Evolutionary conservation across 2,329 filamentous ascomycete genomes (phyloP), one percentile per base, ranked within the genome.

Genomic region (Fusarium sp.): DNA sequence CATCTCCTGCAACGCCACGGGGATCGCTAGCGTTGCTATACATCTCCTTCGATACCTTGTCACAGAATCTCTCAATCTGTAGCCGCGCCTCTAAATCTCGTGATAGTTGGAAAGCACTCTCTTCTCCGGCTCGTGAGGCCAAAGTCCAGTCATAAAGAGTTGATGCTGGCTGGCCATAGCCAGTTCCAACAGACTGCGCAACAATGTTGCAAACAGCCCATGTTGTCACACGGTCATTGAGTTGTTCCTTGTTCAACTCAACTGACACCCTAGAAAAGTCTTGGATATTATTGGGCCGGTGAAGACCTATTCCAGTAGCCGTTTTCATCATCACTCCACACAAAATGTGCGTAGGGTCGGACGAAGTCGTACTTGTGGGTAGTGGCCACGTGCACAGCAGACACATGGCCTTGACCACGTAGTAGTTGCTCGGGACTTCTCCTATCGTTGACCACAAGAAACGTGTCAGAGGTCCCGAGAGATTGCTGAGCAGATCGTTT

Each of bases 201-300:
- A 95, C 93, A 72, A 96, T 93, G 79, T 96, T 96, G 84, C 93
- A 94, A 8, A 94, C 92, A 3, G 93, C 93, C 93, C 93, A 96
- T 3, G 93, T 96, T 57, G 90, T 90, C 47, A 95, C 89, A 42
- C 94, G 88, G 78, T 96, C 93, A 74, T 93, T 89, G 65, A 95
- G 88, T 77, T 95, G 93, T 79, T 95, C 93, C 77, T 92, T 92
- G 75, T 93, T 92, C 43, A 96, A 85, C 74, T 95, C 91, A 37
- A 94, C 87, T 4, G 90, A 92, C 33, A 93, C 91, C 56, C 93
- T 86, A 4, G 93, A 94, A 80, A 96, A 96, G 80, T 96, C 94
- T 80, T 95, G 93, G 49, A 93, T 93, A 80, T 95, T 91, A 61
- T 92, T 94, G 18, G 93, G 94, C 53, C 93, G 89, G 78, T 96